These are phyloP conservation scores for Deinandra increscens DNA, from an alignment of 129 eudicot genomes.

Conservation along the genomic window DNA sequence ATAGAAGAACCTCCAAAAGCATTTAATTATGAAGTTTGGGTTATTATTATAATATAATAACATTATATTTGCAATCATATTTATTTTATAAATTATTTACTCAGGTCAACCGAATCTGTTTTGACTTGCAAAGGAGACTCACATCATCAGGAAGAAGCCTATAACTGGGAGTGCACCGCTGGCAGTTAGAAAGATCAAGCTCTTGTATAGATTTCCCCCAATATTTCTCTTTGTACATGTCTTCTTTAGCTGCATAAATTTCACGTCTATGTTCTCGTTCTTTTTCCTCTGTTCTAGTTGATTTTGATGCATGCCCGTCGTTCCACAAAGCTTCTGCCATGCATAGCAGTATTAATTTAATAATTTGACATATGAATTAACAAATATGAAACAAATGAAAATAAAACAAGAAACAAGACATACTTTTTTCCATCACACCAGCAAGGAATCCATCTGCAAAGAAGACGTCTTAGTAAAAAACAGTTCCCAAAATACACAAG, in stretches of 20 bases:
- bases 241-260: slow-evolving; percentile 65
- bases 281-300: slow-evolving; percentile 62
- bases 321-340: slow-evolving; percentile 74
- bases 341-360: slow-evolving; percentile 10
- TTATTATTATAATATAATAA: not conserved
- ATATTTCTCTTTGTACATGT: slow-evolving; percentile 69
- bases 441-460: slow-evolving; percentile 95
- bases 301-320: slow-evolving; percentile 74
- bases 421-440: slow-evolving; percentile 96
- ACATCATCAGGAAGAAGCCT: slow-evolving; percentile 99
- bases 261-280: slow-evolving; percentile 83
- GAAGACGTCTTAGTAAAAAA: slow-evolving; percentile 13
- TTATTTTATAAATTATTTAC: not conserved
- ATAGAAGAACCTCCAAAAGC: not conserved
- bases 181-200: slow-evolving; percentile 85
- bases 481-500: not conserved
- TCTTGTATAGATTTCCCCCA: slow-evolving; percentile 95
- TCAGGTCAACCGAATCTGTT: not conserved
- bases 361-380: not conserved
- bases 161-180: slow-evolving; percentile 92
- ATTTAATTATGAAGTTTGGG: not conserved
- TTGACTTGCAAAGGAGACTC: slow-evolving; percentile 17
- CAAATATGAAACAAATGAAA: not conserved
- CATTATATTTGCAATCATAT: not conserved
- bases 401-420: slow-evolving; percentile 22